These are phyloP conservation scores for Zygotorulaspora mrakii DNA, from an alignment of 1,139 yeast genomes.

Conservation along the genomic window DNA sequence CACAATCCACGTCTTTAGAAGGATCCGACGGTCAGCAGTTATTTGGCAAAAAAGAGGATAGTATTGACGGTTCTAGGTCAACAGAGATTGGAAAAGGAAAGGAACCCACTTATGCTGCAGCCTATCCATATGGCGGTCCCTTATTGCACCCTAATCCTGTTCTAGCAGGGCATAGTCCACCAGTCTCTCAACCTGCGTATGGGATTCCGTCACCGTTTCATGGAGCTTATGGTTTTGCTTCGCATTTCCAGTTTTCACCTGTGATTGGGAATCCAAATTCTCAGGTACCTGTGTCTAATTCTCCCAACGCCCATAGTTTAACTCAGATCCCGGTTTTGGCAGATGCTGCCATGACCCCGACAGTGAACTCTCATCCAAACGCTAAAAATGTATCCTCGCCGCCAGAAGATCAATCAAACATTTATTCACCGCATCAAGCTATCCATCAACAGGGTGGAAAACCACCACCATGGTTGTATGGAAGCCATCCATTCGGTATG, in stretches of 20 bases:
- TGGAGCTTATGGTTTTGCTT: constrained; percentile 34
- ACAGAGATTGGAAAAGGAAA: constrained; percentile 4
- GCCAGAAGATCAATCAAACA: constrained; percentile 7
- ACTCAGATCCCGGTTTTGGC: constrained; percentile 18
- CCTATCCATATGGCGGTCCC: constrained; percentile 38
- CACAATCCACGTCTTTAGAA: constrained; percentile 32
- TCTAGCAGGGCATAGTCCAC: constrained; percentile 28
- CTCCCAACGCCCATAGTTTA: constrained; percentile 26
- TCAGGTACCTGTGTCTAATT: constrained; percentile 24
- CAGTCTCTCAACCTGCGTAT: constrained; percentile 23
- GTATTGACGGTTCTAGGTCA: constrained; percentile 4
- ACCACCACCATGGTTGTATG: constrained; percentile 37
- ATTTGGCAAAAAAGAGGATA: constrained; percentile 13
- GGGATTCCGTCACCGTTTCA: constrained; percentile 35
- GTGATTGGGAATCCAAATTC: constrained; percentile 24
- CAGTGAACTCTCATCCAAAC: constrained; percentile 4
- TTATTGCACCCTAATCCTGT: constrained; percentile 33
- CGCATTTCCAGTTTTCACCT: constrained; percentile 36
- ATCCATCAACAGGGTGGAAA: constrained; percentile 27
- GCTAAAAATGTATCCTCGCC: constrained; percentile 3
- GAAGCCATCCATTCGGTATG: constrained; percentile 34
- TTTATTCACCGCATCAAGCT: constrained; percentile 13
- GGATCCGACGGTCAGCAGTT: constrained; percentile 18
- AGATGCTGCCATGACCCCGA: constrained; percentile 7
- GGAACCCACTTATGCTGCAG: constrained; percentile 28